Evolutionary conservation across 352 stramenopile genomes (phyloP), one percentile per base, ranked within the genome.

Genomic region (Thalassiosira hispida): DNA sequence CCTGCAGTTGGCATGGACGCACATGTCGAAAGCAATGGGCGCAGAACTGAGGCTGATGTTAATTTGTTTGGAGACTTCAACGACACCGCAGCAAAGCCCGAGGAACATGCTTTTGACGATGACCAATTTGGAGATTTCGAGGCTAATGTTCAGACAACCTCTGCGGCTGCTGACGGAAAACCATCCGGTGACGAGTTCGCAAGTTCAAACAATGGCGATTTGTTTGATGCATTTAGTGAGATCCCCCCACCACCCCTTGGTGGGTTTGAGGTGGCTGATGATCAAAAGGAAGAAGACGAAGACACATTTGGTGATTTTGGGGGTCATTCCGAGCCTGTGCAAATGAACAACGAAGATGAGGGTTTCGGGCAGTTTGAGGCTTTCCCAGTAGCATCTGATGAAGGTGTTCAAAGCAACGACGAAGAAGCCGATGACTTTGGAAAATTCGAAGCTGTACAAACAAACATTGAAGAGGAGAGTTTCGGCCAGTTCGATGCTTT

Each of bases 241-340:
- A 22, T 71, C 49, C 70, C 59, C 14, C 47, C 61, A 2, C 49
- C 63, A 11, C 68, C 67, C 44, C 56, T 77, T 61, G 51, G 33
- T 53, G 31, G 49, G 1, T 57, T 55, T 11, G 4, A 2, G 3
- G 31, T 38, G 31, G 8, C 31, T 9, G 31, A 3, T 8, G 52
- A 38, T n/a, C n/a, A n/a, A n/a, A n/a, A n/a, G n/a, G 40, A 68
- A 44, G 62, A 51, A 14, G 31, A 68, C n/a, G 66, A 77, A 27
- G 63, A 62, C 23, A 27, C 11, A 8, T 65, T 73, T 66, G 27
- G 66, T 22, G 40, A 55, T 29, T 66, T 77, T 78, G 67, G 53
- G 20, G 60, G 61, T 52, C 23, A 9, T 47, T 9, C 23, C 22
- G 64, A 49, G 11, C n/a, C 20, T 25, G 29, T 35, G 18, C 20